Evolutionary conservation across 257 asterid genomes (phyloP).

Genomic region (Paraleonurus japonicus): DNA sequence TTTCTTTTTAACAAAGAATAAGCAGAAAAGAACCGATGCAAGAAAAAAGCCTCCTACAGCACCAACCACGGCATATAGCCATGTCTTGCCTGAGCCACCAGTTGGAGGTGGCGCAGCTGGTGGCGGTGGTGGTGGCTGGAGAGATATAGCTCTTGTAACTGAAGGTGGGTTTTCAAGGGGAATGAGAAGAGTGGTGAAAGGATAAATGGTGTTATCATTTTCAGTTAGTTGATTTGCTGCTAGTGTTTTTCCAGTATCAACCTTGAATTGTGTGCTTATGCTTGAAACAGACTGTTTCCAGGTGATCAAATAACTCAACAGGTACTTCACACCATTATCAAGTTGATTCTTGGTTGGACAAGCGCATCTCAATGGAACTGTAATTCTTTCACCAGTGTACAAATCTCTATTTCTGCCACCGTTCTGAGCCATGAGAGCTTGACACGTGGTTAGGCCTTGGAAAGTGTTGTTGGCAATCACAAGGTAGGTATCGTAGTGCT

Average conservation of each 20-base stretch:
- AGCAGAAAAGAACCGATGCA: conserved; percentile 27
- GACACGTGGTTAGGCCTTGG: conserved; percentile 73
- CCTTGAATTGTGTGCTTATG: conserved; percentile 46
- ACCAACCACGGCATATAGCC: conserved; percentile 63
- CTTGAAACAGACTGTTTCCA: conserved; percentile 35
- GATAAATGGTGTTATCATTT: conserved; percentile 30
- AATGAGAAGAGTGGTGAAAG: conserved; percentile 68
- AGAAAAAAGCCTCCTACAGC: conserved; percentile 48
- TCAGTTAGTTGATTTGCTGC: conserved; percentile 60
- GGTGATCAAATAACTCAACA: conserved; percentile 55
- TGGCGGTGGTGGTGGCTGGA: conserved; percentile 33
- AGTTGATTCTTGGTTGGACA: conserved; percentile 69
- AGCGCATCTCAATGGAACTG: conserved; percentile 85
- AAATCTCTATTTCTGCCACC: background rate
- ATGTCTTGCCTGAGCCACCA: conserved; percentile 49
- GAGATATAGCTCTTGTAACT: conserved; percentile 34
- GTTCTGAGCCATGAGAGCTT: conserved; percentile 54
- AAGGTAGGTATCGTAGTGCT: conserved; percentile 4
- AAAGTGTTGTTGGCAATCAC: conserved; percentile 43
- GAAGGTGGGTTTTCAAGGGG: conserved; percentile 67
- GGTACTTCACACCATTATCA: conserved; percentile 46
- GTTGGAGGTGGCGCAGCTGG: conserved; percentile 23
- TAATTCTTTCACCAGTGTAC: conserved; percentile 34
- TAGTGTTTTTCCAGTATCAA: conserved; percentile 28
- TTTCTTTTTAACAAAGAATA: conserved; percentile 23